These are phyloP conservation scores for Cupressus sempervirens DNA, from an alignment of 75 land plant genomes.

Conservation along the genomic window DNA sequence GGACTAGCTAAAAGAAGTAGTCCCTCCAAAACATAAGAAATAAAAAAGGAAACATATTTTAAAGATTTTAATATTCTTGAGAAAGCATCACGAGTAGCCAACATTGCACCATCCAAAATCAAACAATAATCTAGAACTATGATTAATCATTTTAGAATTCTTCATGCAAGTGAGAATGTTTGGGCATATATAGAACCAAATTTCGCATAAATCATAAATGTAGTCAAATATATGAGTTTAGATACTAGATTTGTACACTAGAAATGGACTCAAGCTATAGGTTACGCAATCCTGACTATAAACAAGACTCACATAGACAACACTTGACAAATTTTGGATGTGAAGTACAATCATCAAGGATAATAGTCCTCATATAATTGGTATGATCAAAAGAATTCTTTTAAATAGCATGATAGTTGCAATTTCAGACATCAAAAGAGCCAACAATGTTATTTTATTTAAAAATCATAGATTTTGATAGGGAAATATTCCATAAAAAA, in stretches of 20 bases:
- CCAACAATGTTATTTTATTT: constrained; percentile 69
- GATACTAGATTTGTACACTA: too few species aligned
- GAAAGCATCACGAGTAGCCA: not conserved
- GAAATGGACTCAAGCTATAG: too few species aligned
- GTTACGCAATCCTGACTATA: too few species aligned
- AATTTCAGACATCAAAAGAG: constrained; percentile 50
- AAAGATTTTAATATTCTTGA: too few species aligned
- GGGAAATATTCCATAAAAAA: not conserved
- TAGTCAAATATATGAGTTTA: not conserved
- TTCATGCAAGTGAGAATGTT: not conserved
- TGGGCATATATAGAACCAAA: not conserved
- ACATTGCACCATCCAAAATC: not conserved
- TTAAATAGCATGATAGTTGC: constrained; percentile 61
- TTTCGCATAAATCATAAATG: not conserved
- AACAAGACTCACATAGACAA: too few species aligned
- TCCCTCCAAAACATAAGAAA: not conserved
- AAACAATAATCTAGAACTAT: not conserved
- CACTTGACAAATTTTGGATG: too few species aligned
- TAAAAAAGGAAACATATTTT: too few species aligned
- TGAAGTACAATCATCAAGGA: not conserved
- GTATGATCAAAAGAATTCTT: constrained; percentile 76
- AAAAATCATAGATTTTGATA: constrained; percentile 21
- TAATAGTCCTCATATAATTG: constrained; percentile 32
- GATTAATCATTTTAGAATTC: too few species aligned
- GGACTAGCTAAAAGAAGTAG: not conserved